Evolutionary conservation across 164 flowering plant genomes (phyloP), one percentile per base, ranked within the genome.

Genomic region (Tetracentron sinense): DNA sequence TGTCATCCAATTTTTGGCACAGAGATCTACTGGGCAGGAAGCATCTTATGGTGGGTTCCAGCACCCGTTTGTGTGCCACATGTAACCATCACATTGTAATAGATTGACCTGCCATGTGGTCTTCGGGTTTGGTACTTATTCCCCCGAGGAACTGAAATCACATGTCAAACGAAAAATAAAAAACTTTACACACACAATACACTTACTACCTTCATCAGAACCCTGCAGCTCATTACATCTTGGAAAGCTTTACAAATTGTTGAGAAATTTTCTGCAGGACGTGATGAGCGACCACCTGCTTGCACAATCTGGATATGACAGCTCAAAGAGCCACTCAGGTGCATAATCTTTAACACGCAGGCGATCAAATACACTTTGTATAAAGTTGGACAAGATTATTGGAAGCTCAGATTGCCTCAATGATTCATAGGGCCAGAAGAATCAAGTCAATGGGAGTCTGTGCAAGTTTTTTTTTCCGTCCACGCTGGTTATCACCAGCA

Each of bases 221-320:
- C 17, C 16, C 46, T 21, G 23, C 11, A 27, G 8, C 31, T 55
- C 25, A 68, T 28, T 14, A 19, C 27, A 22, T 20, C 56, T 3
- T 48, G 20, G 42, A 26, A 19, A 27, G 42, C 54, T 54, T 57
- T 4, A 56, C 27, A 38, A 42, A 53, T 47, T 42, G 2, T 5
- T 28, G 27, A 46, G 7, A 52, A 7, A 19, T 56, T 53, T 61
- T 59, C 42, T 33, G 66, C 74, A 51, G 54, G 54, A 51, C 16
- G 15, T 51, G 26, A 22, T 51, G 23, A 51, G 54, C 15, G 54
- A 51, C n/a, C n/a, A n/a, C n/a, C n/a, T n/a, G n/a, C n/a, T n/a
- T n/a, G n/a, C n/a, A 51, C 23, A 25, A 51, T 51, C 25, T 51
- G 54, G 54, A 51, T 51, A 51, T 51, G 54, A 51, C 14, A 38